Conservation (phyloP, 2,329 filamentous ascomycete species). For the Xylogone sp. region DNA sequence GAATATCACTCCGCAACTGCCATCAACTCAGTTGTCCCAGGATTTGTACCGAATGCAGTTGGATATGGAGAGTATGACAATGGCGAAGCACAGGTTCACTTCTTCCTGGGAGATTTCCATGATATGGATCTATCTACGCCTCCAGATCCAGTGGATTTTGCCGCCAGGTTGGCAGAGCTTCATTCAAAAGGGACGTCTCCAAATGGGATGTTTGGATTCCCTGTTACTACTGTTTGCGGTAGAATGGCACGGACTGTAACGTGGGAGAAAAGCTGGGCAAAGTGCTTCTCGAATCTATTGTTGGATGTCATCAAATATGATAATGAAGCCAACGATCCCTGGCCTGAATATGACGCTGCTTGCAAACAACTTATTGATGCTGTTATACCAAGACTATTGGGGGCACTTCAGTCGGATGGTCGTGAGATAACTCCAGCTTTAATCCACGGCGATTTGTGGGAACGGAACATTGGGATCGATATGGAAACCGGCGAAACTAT, state of each 20-base stretch:
- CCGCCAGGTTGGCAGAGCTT: not conserved
- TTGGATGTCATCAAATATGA: not conserved
- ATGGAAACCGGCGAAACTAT: conserved; percentile 6
- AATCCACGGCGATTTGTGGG: conserved; percentile 14
- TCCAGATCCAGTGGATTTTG: no score
- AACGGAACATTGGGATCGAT: conserved; percentile 11
- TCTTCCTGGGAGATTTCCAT: no score
- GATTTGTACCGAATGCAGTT: no score
- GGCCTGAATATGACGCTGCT: conserved; percentile 10
- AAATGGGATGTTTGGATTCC: conserved; percentile 7
- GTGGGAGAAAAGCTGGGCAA: not conserved
- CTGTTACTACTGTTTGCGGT: not conserved
- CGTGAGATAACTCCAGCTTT: conserved; percentile 10
- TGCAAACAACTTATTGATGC: not conserved
- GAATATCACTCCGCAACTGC: no score
- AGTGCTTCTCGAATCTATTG: not conserved
- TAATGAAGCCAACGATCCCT: conserved; percentile 3
- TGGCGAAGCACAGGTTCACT: no score
- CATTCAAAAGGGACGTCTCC: not conserved
- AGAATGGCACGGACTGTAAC: not conserved
- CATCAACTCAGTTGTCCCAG: no score
- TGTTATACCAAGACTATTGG: conserved; percentile 7
- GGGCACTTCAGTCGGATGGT: conserved; percentile 5
- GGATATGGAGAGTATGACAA: no score
- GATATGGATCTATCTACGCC: no score